Base-by-base conservation (phyloP, 495 filamentous ascomycete species). In the Beverwykella pulmonaria region DNA sequence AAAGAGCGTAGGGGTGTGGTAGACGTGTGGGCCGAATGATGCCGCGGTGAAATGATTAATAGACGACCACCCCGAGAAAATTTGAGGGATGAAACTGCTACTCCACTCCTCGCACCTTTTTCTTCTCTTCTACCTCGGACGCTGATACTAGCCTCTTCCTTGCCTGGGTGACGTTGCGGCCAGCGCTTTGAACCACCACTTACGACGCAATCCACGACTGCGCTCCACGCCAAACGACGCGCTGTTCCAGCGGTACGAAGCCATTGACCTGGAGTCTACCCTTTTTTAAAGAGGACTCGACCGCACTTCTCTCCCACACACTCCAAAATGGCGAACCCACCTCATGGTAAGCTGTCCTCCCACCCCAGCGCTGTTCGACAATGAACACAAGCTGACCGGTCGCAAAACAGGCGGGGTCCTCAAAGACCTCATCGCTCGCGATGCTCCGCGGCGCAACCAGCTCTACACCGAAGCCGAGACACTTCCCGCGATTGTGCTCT, bases 391-490 rank as follows among this genome's bases (percentile, higher is more conserved):
- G 57, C 67, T 70, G 57, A 67, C 55, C 9, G 19, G 25, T 19
- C 8, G 30, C 14, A 50, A 10, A 57, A 39, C 57, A 79, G 77
- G 94, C 80, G 94, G 95, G 77, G 83, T 93, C 80, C 88, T 98
- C 69, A 98, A 97, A 86, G 94, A 98, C 82, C 86, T 98, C 72
- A 77, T 98, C 62, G 93, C 93, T 36, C 87, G 94, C 79, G 94
- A 98, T 85, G 82, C 85, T 57, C 87, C 87, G 56, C 86, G 89
- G 69, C 88, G 93, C 50, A 79, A 82, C 34, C 78, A 95, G 78
- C 88, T 98, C 56, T 82, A 81, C 9, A 85, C 82, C 26, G 94
- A 98, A 79, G 92, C 93, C 10, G 93, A 96, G 80, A 88, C 76
- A 10, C 85, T 98, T 47, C 91, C 91, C 32, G 91, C 94, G 17